phyloP scores from a whole-genome alignment of 2,329 filamentous ascomycete genomes.

The Aspergillus brasiliensis region DNA sequence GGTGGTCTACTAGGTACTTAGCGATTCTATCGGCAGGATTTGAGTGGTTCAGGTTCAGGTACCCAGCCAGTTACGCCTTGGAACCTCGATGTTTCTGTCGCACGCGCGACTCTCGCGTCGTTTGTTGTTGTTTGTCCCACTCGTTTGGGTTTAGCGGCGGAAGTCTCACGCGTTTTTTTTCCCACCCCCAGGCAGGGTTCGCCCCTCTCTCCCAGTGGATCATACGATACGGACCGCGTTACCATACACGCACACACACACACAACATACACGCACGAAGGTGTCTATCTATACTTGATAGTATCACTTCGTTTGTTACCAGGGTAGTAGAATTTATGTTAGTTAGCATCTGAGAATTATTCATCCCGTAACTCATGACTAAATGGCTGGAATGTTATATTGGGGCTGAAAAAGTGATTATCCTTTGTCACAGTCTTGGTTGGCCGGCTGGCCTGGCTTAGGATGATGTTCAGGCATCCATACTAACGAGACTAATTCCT shows the following conservation, averaged over 20 bases:
- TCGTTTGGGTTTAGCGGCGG: conserved; percentile 29
- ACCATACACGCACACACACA: background rate
- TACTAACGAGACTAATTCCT: background rate
- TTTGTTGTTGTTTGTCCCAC: conserved; percentile 32
- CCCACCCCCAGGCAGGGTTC: conserved; percentile 7
- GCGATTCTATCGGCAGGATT: background rate
- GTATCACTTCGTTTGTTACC: no score
- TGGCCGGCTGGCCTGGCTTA: no score
- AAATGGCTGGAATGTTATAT: background rate
- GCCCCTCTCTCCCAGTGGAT: conserved; percentile 6
- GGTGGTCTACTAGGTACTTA: background rate
- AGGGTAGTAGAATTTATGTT: no score
- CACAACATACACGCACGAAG: background rate
- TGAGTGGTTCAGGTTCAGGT: conserved; percentile 6
- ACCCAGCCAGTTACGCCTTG: conserved; percentile 5
- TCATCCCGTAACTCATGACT: no score
- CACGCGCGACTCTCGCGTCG: conserved; percentile 32
- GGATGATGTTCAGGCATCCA: no score
- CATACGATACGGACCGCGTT: conserved; percentile 17
- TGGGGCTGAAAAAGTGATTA: no score
- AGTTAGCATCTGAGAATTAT: no score
- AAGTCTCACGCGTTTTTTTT: conserved; percentile 27
- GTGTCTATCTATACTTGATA: no score
- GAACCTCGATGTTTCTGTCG: conserved; percentile 21
- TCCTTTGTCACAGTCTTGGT: no score